Evolutionary conservation across 805 yeast genomes (phyloP).

Genomic region (Yamadazyma paraphyllophila): DNA sequence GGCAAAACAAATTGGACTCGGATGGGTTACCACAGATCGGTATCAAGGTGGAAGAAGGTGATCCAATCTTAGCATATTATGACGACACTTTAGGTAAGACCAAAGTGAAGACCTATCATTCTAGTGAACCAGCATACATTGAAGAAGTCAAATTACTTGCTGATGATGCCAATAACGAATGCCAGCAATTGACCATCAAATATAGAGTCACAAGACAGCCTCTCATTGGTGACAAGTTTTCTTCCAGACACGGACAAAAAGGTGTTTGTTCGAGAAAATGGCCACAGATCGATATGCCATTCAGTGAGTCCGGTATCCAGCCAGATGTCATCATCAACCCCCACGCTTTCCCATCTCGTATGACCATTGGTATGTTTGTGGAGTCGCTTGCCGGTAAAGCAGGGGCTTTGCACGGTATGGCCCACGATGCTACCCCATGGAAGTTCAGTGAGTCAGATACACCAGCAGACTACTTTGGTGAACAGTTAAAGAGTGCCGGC

Average conservation of each 20-base stretch:
- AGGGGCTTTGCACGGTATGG: slow-evolving; percentile 95
- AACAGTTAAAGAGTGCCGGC: slow-evolving; percentile 82
- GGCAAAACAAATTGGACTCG: slow-evolving; percentile 83
- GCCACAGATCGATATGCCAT: slow-evolving; percentile 97
- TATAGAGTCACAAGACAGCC: slow-evolving; percentile 90
- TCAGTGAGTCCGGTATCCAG: slow-evolving; percentile 92
- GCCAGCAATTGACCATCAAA: slow-evolving; percentile 83
- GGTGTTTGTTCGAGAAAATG: slow-evolving; percentile 98
- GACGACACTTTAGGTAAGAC: slow-evolving; percentile 92
- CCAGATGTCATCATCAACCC: slow-evolving; percentile 98
- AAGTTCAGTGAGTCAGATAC: slow-evolving; percentile 86
- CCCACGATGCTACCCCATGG: slow-evolving; percentile 98
- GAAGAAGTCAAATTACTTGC: slow-evolving; percentile 93
- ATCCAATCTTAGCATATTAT: slow-evolving; percentile 88
- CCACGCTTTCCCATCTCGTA: slow-evolving; percentile 99
- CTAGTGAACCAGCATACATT: slow-evolving; percentile 89
- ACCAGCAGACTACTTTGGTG: slow-evolving; percentile 97
- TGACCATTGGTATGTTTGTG: slow-evolving; percentile 99
- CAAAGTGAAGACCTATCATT: slow-evolving; percentile 87
- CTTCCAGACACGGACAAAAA: slow-evolving; percentile 97
- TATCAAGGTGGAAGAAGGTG: slow-evolving; percentile 86
- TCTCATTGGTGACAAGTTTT: slow-evolving; percentile 94
- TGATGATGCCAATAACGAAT: slow-evolving; percentile 75
- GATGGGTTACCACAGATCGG: slow-evolving; percentile 95
- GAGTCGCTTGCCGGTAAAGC: slow-evolving; percentile 99